A percentile compares a stretch with the other conserved stretches of the same genome.
These are phyloP conservation scores for Schizopora paradoxa DNA, from an alignment of 1,284 basidiomycete species.

Conservation along the genomic window DNA sequence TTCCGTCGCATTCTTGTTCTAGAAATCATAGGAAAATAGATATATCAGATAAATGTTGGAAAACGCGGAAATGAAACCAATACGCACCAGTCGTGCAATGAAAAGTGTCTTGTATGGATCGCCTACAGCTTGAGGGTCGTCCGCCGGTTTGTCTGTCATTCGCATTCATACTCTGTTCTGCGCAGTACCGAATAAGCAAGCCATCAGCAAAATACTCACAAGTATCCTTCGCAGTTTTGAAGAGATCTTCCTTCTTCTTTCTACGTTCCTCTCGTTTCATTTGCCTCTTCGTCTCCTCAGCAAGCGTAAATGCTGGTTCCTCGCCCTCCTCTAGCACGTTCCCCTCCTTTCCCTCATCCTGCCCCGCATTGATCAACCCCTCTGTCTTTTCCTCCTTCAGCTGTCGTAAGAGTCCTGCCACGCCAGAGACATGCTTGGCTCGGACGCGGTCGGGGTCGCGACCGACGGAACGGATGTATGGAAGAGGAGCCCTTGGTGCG, in stretches of 20 bases:
- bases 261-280: slow-evolving; percentile 76
- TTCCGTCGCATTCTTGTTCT: slow-evolving; percentile 89
- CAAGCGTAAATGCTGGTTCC: slow-evolving; percentile 70
- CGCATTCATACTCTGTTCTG: slow-evolving; percentile 16
- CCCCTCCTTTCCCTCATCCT: slow-evolving; percentile 38
- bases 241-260: slow-evolving; percentile 75
- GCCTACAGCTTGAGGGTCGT: slow-evolving; percentile 89
- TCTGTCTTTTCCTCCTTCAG: slow-evolving; percentile 75
- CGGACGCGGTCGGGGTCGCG: slow-evolving; percentile 74
- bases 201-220: slow-evolving; percentile 47
- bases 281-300: slow-evolving; percentile 74
- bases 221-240: slow-evolving; percentile 74
- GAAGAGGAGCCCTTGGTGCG: slow-evolving; percentile 83
- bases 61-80: no score
- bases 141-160: slow-evolving; percentile 88
- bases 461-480: slow-evolving; percentile 79
- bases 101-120: slow-evolving; percentile 99
- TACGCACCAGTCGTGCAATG: slow-evolving; percentile 80
- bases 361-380: slow-evolving; percentile 53
- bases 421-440: slow-evolving; percentile 67
- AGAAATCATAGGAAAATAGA: slow-evolving; percentile 22
- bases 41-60: background rate
- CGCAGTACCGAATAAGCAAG: slow-evolving; percentile 4
- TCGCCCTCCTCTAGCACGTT: slow-evolving; percentile 84
- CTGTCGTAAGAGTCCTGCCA: slow-evolving; percentile 66